A percentile compares a stretch with the other conserved stretches of the same genome.
These are phyloP conservation scores for Ensete ventricosum DNA, from an alignment of 176 grass and related monocot genomes.

Conservation along the genomic window DNA sequence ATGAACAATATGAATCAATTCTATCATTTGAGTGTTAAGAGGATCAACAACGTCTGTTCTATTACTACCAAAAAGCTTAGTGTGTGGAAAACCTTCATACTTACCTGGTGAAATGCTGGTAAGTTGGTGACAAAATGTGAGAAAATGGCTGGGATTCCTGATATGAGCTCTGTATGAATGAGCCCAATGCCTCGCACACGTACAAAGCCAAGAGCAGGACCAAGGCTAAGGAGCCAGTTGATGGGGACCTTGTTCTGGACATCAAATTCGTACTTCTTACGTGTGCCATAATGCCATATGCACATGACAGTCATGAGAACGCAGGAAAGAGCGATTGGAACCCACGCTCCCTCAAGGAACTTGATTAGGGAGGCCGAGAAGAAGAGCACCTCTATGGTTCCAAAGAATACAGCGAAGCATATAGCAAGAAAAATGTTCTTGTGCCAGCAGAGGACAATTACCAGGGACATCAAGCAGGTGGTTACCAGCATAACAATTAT, in stretches of 20 bases:
- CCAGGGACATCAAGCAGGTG: constrained; percentile 83
- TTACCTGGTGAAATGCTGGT: constrained; percentile 97
- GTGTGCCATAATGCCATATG: constrained; percentile 78
- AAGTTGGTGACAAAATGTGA: constrained; percentile 95
- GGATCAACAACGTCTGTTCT: too few relatives aligned
- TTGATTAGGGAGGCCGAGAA: constrained; percentile 77
- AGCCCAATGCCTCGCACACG: constrained; percentile 77
- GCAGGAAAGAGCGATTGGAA: constrained; percentile 63
- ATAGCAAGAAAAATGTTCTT: constrained; percentile 53
- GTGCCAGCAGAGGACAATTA: constrained; percentile 84
- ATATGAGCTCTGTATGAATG: constrained; percentile 72
- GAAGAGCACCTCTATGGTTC: constrained; percentile 65
- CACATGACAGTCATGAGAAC: constrained; percentile 81
- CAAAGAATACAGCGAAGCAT: constrained; percentile 63
- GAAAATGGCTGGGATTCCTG: constrained; percentile 88
- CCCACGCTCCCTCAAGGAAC: constrained; percentile 87
- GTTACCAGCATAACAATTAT: constrained; percentile 93
- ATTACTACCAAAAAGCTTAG: too few relatives aligned
- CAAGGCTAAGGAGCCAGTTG: constrained; percentile 66
- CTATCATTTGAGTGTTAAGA: too few relatives aligned
- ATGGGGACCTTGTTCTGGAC: constrained; percentile 88
- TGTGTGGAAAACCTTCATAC: neutral
- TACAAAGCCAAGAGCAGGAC: constrained; percentile 79
- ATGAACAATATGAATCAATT: too few relatives aligned
- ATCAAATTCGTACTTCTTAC: constrained; percentile 74